Percentiles rank a stretch among this genome's conserved stretches.
Evolutionary conservation across 2,329 filamentous ascomycete genomes (phyloP).

Genomic region (Byssothecium circinans): DNA sequence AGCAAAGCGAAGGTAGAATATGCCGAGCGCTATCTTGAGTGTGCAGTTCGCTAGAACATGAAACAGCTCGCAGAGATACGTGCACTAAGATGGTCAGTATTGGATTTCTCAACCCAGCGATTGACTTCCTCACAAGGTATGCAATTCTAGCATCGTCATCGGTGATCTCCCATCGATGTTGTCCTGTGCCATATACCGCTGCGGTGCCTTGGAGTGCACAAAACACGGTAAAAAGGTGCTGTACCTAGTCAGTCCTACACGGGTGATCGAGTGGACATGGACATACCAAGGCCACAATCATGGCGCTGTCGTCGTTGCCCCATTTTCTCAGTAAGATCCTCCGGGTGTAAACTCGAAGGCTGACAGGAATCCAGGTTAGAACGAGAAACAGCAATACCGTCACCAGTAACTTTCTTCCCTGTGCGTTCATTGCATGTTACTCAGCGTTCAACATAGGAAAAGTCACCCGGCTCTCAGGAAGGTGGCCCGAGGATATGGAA

Average conservation of each 20-base stretch:
- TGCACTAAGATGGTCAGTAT: slow-evolving; percentile 42
- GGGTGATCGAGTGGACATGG: neutral
- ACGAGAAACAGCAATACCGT: slow-evolving; percentile 44
- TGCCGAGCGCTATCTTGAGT: slow-evolving; percentile 55
- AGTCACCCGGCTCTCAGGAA: too few species aligned
- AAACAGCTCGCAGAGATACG: slow-evolving; percentile 60
- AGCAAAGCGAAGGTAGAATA: slow-evolving; percentile 58
- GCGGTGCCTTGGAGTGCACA: slow-evolving; percentile 45
- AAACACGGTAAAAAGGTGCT: slow-evolving; percentile 46
- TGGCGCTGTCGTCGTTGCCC: slow-evolving; percentile 47
- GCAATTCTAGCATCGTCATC: slow-evolving; percentile 32
- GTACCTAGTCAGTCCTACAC: neutral
- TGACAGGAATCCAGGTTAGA: slow-evolving; percentile 42
- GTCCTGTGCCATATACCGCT: slow-evolving; percentile 44
- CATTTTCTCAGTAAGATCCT: slow-evolving; percentile 41
- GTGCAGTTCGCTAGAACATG: slow-evolving; percentile 54
- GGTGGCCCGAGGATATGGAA: too few species aligned
- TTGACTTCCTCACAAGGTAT: slow-evolving; percentile 23
- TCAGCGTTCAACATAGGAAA: too few species aligned
- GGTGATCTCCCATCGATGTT: slow-evolving; percentile 39
- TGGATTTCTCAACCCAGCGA: neutral
- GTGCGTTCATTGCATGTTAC: slow-evolving; percentile 17
- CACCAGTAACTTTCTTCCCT: slow-evolving; percentile 25
- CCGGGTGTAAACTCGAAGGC: slow-evolving; percentile 43
- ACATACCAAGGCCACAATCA: slow-evolving; percentile 42